phyloP scores from a whole-genome alignment of 1,284 basidiomycete genomes.

The Naganishia liquefaciens region DNA sequence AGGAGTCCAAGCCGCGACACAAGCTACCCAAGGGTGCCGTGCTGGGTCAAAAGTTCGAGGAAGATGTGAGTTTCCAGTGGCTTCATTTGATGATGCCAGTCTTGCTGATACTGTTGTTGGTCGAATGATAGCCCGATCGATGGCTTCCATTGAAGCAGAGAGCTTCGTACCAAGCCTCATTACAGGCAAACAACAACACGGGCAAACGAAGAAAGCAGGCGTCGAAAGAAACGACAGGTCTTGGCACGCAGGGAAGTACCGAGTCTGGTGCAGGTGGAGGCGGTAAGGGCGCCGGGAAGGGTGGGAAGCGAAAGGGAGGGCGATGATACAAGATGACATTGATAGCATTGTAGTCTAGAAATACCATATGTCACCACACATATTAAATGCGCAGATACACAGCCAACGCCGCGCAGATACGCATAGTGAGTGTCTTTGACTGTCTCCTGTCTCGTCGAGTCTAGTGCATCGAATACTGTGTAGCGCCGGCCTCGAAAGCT shows the following conservation, averaged over 20 bases:
- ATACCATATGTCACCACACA: too few species aligned
- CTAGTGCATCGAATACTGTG: too few species aligned
- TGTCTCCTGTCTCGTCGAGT: too few species aligned
- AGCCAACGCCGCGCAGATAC: too few species aligned
- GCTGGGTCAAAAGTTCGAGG: conserved; percentile 42
- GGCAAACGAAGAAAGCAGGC: conserved; percentile 22
- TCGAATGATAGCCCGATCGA: conserved; percentile 46
- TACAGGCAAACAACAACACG: not conserved
- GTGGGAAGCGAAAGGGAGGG: conserved; percentile 24
- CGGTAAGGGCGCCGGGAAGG: conserved; percentile 15
- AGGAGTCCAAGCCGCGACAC: conserved; percentile 44
- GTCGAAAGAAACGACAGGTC: conserved; percentile 26
- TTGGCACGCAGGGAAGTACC: conserved; percentile 30
- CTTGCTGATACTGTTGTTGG: not conserved
- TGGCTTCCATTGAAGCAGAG: conserved; percentile 52
- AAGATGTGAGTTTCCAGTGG: conserved; percentile 47
- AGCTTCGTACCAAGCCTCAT: conserved; percentile 37
- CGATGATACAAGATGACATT: not conserved
- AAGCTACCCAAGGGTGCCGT: conserved; percentile 50
- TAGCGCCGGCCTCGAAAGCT: too few species aligned
- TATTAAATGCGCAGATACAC: too few species aligned
- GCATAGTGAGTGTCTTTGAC: not conserved
- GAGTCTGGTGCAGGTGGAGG: conserved; percentile 7
- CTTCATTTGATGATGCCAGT: not conserved
- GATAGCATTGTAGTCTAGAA: too few species aligned